phyloP scores from a whole-genome alignment of 192 early-diverging fungal genomes.

The Coemansia sp. region DNA sequence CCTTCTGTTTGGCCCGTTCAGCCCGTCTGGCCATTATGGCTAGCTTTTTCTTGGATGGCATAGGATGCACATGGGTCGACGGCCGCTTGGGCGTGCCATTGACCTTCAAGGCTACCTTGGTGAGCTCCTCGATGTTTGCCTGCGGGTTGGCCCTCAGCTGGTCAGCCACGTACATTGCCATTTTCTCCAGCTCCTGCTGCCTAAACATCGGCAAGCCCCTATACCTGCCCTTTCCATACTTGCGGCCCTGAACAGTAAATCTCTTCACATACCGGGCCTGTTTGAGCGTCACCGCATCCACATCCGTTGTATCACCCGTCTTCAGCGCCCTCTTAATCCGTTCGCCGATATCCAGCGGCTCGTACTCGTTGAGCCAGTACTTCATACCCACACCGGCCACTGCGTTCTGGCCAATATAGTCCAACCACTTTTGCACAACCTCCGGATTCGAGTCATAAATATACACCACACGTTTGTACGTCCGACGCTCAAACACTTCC shows the following conservation, averaged over 20 bases:
- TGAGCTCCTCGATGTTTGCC: constrained; percentile 44
- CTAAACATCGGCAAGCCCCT: constrained; percentile 42
- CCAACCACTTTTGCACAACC: constrained; percentile 70
- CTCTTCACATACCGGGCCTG: constrained; percentile 17
- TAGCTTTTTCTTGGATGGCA: too few relatives aligned
- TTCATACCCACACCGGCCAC: constrained; percentile 84
- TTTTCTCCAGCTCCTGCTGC: constrained; percentile 22
- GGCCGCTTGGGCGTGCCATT: not conserved
- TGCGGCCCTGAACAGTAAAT: constrained; percentile 32
- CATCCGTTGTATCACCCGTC: constrained; percentile 19
- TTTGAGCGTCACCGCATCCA: constrained; percentile 19
- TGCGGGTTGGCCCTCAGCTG: constrained; percentile 32
- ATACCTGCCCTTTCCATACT: constrained; percentile 35
- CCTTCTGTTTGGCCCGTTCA: too few relatives aligned
- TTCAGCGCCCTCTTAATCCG: constrained; percentile 33
- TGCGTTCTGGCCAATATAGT: constrained; percentile 77
- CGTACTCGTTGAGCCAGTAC: constrained; percentile 70
- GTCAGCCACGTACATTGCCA: constrained; percentile 26
- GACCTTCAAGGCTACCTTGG: constrained; percentile 27
- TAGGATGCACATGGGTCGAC: too few relatives aligned
- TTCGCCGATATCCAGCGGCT: constrained; percentile 47
- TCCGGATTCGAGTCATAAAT: constrained; percentile 75
- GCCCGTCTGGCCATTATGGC: too few relatives aligned
- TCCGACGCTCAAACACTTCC: constrained; percentile 94
- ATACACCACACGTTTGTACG: constrained; percentile 76